phyloP scores from a whole-genome alignment of 352 stramenopile species.

The Pythium sukuiense region DNA sequence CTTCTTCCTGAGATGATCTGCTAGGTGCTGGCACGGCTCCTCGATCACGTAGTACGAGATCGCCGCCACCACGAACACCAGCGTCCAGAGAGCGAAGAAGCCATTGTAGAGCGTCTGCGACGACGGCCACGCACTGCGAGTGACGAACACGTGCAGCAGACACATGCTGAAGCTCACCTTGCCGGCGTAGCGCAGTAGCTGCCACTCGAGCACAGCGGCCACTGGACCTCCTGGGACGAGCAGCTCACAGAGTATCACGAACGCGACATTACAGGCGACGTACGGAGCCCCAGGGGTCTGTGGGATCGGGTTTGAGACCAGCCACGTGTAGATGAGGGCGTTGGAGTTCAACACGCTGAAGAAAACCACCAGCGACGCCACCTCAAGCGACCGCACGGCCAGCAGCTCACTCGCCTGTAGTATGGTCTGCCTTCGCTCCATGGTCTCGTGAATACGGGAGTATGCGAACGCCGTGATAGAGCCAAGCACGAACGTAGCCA shows the following conservation, averaged over 20 bases:
- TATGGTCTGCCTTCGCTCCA: background rate
- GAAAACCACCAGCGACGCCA: background rate
- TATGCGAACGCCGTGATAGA: background rate
- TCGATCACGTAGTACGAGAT: constrained; percentile 8
- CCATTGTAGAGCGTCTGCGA: background rate
- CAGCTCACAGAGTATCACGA: background rate
- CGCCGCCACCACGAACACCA: constrained; percentile 4
- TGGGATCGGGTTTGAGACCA: background rate
- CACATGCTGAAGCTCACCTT: constrained; percentile 14
- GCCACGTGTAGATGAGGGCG: background rate
- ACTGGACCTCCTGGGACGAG: background rate
- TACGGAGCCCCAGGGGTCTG: background rate
- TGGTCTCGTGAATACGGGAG: background rate
- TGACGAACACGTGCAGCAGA: background rate
- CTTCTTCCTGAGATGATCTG: background rate
- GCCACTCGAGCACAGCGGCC: background rate
- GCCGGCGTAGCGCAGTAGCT: background rate
- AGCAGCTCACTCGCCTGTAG: background rate
- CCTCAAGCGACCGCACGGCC: background rate
- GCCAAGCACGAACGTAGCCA: background rate
- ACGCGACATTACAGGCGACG: background rate
- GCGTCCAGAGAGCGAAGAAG: background rate
- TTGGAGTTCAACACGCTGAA: background rate
- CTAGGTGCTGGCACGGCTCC: background rate
- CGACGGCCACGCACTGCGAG: background rate